These are phyloP conservation scores for Sutorius eximius DNA, from an alignment of 1,284 basidiomycete genomes.

Conservation along the genomic window DNA sequence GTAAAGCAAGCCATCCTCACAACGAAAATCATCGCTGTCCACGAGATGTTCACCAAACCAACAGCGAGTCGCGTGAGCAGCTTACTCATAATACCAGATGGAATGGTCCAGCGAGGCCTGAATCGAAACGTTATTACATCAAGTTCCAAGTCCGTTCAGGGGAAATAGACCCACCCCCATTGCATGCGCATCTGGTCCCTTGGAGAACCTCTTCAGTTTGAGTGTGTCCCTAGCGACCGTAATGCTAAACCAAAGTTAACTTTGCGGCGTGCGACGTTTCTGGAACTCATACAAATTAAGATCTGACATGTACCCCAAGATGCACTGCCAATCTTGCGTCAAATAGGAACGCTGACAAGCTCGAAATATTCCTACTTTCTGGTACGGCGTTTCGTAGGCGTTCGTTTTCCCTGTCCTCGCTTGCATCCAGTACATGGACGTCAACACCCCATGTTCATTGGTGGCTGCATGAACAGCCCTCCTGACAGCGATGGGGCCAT, in stretches of 20 bases:
- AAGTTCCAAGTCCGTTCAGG: slow-evolving; percentile 1
- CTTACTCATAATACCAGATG: slow-evolving; percentile 80
- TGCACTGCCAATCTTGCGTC: slow-evolving; percentile 54
- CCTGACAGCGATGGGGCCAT: slow-evolving; percentile 72
- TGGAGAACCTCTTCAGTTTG: slow-evolving; percentile 54
- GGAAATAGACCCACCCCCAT: slow-evolving; percentile 62
- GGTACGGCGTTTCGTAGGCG: slow-evolving; percentile 68
- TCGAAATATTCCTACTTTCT: slow-evolving; percentile 58
- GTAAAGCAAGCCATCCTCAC: slow-evolving; percentile 79
- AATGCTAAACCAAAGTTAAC: slow-evolving; percentile 49
- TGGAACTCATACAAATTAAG: slow-evolving; percentile 63
- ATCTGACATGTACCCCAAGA: slow-evolving; percentile 86
- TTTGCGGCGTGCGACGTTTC: neutral
- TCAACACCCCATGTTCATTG: slow-evolving; percentile 47
- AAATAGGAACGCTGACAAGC: slow-evolving; percentile 1
- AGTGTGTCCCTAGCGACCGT: slow-evolving; percentile 63
- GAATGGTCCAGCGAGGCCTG: slow-evolving; percentile 85
- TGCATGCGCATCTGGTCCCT: slow-evolving; percentile 52
- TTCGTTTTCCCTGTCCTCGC: slow-evolving; percentile 59
- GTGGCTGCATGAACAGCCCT: slow-evolving; percentile 41
- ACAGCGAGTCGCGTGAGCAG: neutral
- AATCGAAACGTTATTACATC: neutral
- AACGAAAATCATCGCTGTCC: slow-evolving; percentile 69
- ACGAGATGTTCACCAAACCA: slow-evolving; percentile 7
- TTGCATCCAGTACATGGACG: slow-evolving; percentile 80